Base-by-base conservation (phyloP, 805 yeast genomes). In the Lipomyces orientalis region DNA sequence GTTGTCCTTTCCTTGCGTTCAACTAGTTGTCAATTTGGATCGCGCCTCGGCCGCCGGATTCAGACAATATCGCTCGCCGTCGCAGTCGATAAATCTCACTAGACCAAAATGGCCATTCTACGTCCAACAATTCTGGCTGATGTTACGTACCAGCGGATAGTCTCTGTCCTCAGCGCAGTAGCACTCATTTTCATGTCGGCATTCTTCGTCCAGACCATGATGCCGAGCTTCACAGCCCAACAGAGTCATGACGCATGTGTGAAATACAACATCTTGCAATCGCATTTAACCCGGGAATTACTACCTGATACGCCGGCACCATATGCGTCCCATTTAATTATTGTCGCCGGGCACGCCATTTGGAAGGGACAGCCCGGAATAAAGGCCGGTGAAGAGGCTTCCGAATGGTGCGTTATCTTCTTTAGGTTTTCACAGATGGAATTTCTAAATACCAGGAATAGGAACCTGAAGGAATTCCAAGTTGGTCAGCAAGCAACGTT, bases 401-500 rank as follows among this genome's bases (percentile, higher is more conserved):
- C 76, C 0, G 91, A 90, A 71, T 91, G 97, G 97, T 73, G 61
- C 16, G 49, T 49, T 10, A 37, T 25, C 4, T 35, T 5, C 12
- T 4, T 61, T 46, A 33, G 5, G 2, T 19, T 52, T 55, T 19
- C 2, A 33, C 16, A 19, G 25, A 25, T 2, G 49, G 31, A 10
- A 29, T 35, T 46, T 16, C 64, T 59, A 33, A 61, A 4, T 9
- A 10, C 7, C n/a, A 1, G 12, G 12, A 22, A 5, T 29, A 67
- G 67, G 70, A 58, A 73, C 25, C 75, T 91, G 61, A 93, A 86
- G 10, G 78, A 86, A 0, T 90, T 90, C 73, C 97, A 91, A 76
- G 64, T 79, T 5, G 90, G 85, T 16, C 95, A 91, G 73, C 93
- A 90, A 72, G 72, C 86, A 2, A 81, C 87, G 29, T 90, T 90